Evolutionary conservation across 1,284 basidiomycete species (phyloP).

Genomic region (Tilletia walkeri): DNA sequence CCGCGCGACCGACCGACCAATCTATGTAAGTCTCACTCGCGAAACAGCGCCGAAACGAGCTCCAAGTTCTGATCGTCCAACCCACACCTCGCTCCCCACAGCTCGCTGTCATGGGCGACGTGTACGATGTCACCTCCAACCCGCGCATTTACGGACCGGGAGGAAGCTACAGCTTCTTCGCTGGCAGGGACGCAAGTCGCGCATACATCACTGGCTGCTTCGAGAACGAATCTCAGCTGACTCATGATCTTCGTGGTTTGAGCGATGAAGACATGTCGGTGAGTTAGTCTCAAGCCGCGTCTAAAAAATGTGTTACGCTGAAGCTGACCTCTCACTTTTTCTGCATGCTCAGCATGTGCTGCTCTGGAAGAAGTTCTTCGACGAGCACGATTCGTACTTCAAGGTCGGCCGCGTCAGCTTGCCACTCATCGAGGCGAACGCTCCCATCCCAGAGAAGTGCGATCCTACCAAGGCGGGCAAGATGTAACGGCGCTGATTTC

Average conservation of each 20-base stretch:
- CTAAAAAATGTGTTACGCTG: no score
- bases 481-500: neutral
- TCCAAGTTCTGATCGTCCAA: neutral
- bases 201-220: constrained; percentile 55
- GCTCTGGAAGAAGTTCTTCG: constrained; percentile 47
- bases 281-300: constrained; percentile 27
- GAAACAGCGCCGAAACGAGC: neutral
- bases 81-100: constrained; percentile 9
- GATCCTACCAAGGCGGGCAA: neutral
- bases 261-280: constrained; percentile 34
- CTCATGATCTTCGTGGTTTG: constrained; percentile 51
- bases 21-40: constrained; percentile 68
- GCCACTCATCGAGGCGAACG: constrained; percentile 35
- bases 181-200: constrained; percentile 49
- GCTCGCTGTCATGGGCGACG: constrained; percentile 73
- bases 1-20: constrained; percentile 65
- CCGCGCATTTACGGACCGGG: constrained; percentile 72
- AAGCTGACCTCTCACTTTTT: neutral
- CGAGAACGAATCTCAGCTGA: constrained; percentile 38
- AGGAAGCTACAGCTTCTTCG: constrained; percentile 49
- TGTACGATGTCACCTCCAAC: constrained; percentile 81
- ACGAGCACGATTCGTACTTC: constrained; percentile 39
- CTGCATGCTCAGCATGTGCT: constrained; percentile 31
- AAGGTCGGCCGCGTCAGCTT: constrained; percentile 42
- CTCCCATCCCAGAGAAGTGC: constrained; percentile 42